Percentiles rank a stretch among this genome's conserved stretches.
phyloP scores from a whole-genome alignment of 805 yeast genomes.

The Wickerhamomyces pijperi region DNA sequence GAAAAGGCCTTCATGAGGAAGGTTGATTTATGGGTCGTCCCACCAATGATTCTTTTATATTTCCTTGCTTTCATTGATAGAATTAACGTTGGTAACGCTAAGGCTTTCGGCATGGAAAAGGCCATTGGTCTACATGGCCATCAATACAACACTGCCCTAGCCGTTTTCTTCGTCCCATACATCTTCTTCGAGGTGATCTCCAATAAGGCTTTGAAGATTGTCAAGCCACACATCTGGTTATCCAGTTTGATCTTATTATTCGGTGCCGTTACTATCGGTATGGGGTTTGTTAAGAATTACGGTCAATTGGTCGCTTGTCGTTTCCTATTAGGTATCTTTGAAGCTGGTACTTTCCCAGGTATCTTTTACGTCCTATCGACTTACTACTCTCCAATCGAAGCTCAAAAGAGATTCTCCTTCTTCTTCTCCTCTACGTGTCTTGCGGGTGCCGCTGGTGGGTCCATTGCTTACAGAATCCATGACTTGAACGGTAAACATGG shows the following conservation, averaged over 20 bases:
- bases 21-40: conserved; percentile 58
- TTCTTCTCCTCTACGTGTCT: conserved; percentile 42
- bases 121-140: conserved; percentile 37
- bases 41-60: conserved; percentile 66
- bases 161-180: conserved; percentile 39
- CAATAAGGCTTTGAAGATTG: conserved; percentile 26
- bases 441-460: conserved; percentile 48
- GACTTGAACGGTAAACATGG: conserved; percentile 33
- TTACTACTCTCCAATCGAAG: conserved; percentile 36
- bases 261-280: conserved; percentile 32
- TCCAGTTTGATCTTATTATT: conserved; percentile 21
- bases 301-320: conserved; percentile 38
- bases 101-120: conserved; percentile 51
- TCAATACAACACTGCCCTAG: conserved; percentile 33
- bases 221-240: conserved; percentile 29
- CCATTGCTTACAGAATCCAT: conserved; percentile 34
- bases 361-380: conserved; percentile 35
- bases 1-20: conserved; percentile 49
- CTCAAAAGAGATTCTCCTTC: conserved; percentile 35
- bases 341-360: conserved; percentile 42
- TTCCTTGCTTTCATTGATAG: conserved; percentile 72
- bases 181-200: conserved; percentile 26
- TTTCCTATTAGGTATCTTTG: conserved; percentile 41
- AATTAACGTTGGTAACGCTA: conserved; percentile 76
- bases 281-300: conserved; percentile 31